phyloP scores from a whole-genome alignment of 2,329 filamentous ascomycete genomes.

The Colletotrichum phormii region DNA sequence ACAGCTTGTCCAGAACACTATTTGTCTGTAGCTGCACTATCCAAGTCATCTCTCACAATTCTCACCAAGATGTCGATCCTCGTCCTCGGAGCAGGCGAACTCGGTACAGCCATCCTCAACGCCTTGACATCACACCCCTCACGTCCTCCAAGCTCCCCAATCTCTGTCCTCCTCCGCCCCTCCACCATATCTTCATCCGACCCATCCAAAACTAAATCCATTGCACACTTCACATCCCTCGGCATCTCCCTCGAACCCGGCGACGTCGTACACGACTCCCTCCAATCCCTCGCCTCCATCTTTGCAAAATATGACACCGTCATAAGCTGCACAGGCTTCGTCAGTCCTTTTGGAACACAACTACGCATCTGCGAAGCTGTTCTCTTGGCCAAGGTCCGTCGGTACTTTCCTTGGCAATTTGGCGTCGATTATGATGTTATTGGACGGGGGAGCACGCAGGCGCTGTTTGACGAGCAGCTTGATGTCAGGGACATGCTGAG shows the following conservation, averaged over 20 bases:
- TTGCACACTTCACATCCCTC: slow-evolving; percentile 49
- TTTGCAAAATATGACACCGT: slow-evolving; percentile 64
- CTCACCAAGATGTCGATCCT: slow-evolving; percentile 54
- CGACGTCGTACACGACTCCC: slow-evolving; percentile 54
- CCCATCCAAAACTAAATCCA: slow-evolving; percentile 48
- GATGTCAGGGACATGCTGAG: slow-evolving; percentile 66
- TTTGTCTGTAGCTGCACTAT: no score
- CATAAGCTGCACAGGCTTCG: slow-evolving; percentile 72
- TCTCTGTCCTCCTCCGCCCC: slow-evolving; percentile 67
- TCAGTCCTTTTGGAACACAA: slow-evolving; percentile 65
- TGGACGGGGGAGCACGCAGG: slow-evolving; percentile 68
- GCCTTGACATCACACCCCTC: slow-evolving; percentile 60
- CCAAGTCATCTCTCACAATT: not conserved
- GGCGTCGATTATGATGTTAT: slow-evolving; percentile 78
- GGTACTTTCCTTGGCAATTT: slow-evolving; percentile 80
- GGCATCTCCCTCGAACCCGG: slow-evolving; percentile 55
- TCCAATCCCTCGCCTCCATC: slow-evolving; percentile 51
- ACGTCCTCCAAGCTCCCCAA: slow-evolving; percentile 44
- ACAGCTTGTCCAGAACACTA: no score
- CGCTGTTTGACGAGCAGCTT: slow-evolving; percentile 76
- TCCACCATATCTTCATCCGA: slow-evolving; percentile 54
- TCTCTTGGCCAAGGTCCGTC: slow-evolving; percentile 58
- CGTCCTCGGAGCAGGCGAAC: slow-evolving; percentile 75
- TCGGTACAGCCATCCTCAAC: slow-evolving; percentile 67
- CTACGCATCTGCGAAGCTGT: slow-evolving; percentile 67